Percentiles rank a stretch among this genome's conserved stretches.
Evolutionary conservation across 2,329 filamentous ascomycete species (phyloP).

Genomic region (Diaporthe aspalathi): DNA sequence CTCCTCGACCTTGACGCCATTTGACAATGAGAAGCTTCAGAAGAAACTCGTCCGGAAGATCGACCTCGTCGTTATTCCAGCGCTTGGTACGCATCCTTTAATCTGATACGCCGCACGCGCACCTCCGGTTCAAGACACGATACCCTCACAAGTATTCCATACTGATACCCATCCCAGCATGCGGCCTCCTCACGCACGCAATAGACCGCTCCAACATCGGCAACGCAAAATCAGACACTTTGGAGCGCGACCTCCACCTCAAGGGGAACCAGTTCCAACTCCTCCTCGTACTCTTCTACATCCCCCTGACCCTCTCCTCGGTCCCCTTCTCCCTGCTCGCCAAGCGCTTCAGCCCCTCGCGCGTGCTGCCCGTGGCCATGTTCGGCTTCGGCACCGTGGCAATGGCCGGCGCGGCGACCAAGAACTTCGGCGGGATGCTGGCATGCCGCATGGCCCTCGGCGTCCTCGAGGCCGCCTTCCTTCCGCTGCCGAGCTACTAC

Average conservation of each 20-base stretch:
- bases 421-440: conserved; percentile 43
- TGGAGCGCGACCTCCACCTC: conserved; percentile 46
- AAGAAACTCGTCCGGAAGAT: conserved; percentile 4
- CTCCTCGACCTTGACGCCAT: conserved; percentile 1
- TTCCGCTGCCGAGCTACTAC: conserved; percentile 45
- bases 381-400: conserved; percentile 45
- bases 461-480: conserved; percentile 45
- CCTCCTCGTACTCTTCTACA: conserved; percentile 49
- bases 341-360: conserved; percentile 44
- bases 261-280: conserved; percentile 47
- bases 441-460: conserved; percentile 44
- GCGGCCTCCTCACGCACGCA: conserved; percentile 41
- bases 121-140: no score
- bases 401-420: conserved; percentile 41
- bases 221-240: conserved; percentile 47
- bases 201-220: conserved; percentile 48
- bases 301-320: conserved; percentile 46
- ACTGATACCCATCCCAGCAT: not conserved
- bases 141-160: not conserved
- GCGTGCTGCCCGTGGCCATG: conserved; percentile 46
- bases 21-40: conserved; percentile 2
- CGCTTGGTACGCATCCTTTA: not conserved
- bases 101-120: not conserved
- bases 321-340: conserved; percentile 44
- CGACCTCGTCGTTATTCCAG: not conserved